Base-by-base conservation (phyloP, 768 basidiomycete species). In the Kwoniella sp. region DNA sequence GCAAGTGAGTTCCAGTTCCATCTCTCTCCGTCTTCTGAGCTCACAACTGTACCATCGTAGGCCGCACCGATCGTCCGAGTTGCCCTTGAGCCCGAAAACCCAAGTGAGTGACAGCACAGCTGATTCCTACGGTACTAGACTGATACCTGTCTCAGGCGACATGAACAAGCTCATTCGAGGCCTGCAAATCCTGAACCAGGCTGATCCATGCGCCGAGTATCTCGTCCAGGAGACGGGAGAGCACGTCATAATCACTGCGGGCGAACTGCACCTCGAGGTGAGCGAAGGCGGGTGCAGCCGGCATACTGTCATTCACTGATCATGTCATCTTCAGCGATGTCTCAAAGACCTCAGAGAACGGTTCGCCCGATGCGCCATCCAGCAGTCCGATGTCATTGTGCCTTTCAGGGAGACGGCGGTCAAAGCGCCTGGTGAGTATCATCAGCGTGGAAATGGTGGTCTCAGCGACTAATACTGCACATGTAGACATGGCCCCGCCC, bases 221-320 rank as follows among this genome's bases (percentile, higher is more conserved):
- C 91, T 96, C 72, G 91, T 96, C 61, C 95, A 98, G 74, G 83
- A 89, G 64, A 95, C 92, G 0, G 95, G 95, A 27, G 95, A 99
- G 72, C 87, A 95, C 72, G 95, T 99, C 50, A 95, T 99, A 58
- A 75, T 96, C 54, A 88, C 88, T 2, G 95, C 95, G 1, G 95
- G 95, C 27, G 93, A 98, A 69, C 76, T 99, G 39, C 95, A 98
- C 74, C 77, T 96, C 22, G 95, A 98, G 83, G 91, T 89, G 48
- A 31, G 78, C 56, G 20, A n/a, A n/a, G 4, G 15, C 34, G 26
- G 23, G 17, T 23, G 19, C 9, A 9, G 20, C 19, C 25, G 15
- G 19, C 40, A 15, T 7, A 27, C 15, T 7, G 20, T n/a, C 4
- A 22, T 12, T 2, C 20, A 45, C 52, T 53, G 26, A 53, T 26